Conservation (phyloP, 140 eudicot genomes). For the Erigeron philadelphicus region DNA sequence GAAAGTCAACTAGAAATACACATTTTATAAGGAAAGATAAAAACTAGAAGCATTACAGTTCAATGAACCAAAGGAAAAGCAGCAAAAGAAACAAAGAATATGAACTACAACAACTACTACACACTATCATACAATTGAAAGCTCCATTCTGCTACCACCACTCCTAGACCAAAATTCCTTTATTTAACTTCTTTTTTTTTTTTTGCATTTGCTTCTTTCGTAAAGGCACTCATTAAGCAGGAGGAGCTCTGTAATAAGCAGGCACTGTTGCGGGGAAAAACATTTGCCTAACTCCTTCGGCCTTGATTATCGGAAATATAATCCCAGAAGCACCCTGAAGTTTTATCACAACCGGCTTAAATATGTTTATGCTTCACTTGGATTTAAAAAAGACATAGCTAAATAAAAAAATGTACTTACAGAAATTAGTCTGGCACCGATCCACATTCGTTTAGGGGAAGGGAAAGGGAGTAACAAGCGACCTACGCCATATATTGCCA, state of each 20-base stretch:
- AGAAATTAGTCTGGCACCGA: constrained; percentile 47
- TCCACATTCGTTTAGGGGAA: constrained; percentile 51
- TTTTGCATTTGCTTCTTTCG: background rate
- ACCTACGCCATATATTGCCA: constrained; percentile 58
- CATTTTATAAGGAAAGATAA: background rate
- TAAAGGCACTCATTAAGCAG: constrained; percentile 11
- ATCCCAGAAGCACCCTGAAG: constrained; percentile 65
- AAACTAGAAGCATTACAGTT: background rate
- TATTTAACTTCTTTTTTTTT: background rate
- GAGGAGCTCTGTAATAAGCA: constrained; percentile 63
- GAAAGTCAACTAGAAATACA: constrained; percentile 9
- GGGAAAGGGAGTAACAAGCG: constrained; percentile 56
- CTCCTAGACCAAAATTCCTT: background rate
- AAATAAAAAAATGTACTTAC: constrained; percentile 24
- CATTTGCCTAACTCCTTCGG: constrained; percentile 73
- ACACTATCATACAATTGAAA: constrained; percentile 18
- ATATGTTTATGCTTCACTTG: background rate
- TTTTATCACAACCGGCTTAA: background rate
- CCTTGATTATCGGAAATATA: constrained; percentile 60
- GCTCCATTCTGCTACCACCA: constrained; percentile 6
- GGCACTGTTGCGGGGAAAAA: constrained; percentile 66
- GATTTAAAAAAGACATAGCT: background rate
- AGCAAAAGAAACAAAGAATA: constrained; percentile 13
- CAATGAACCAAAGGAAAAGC: constrained; percentile 12
- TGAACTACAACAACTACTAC: background rate